Evolutionary conservation across 139 green algal genomes (phyloP), one percentile per base, ranked within the genome.

Genomic region (Parachlorella kessleri): DNA sequence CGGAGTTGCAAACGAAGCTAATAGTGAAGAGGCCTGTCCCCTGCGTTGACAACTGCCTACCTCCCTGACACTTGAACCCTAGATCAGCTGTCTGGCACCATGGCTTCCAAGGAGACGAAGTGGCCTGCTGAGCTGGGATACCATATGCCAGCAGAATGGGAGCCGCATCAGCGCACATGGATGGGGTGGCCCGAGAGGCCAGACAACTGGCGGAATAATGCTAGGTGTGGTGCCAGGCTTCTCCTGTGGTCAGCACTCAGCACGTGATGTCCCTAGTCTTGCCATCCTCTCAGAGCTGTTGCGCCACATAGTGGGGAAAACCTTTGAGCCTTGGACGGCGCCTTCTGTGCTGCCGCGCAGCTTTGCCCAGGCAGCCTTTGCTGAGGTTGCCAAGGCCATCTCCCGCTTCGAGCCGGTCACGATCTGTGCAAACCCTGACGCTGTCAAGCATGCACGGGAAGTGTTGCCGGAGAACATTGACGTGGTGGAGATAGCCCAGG

Each of bases 151-250:
- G 84, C 65, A 0, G 84, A 88, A 38, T 88, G 80, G 80, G 84
- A 88, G 76, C 53, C 39, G 32, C 84, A 88, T n/a, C 6, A 59
- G 18, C 53, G 70, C 3, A 82, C 72, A 6, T 88, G 80, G 80
- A 87, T 88, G 80, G 80, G 80, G 32, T 88, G 84, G 76, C 83
- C 86, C 23, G 38, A 87, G 63, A 75, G 87, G 2, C 77, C 75
- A 1, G 88, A 92, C 74, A 87, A 89, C 48, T 93, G 88, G 88
- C 69, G 80, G 1, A 30, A 87, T 9, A 42, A 76, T 36, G 88
- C 74, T 6, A 35, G 21, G 41, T 68, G n/a, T n/a, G n/a, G n/a
- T n/a, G n/a, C n/a, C n/a, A n/a, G n/a, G n/a, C n/a, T n/a, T n/a
- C n/a, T n/a, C n/a, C n/a, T n/a, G n/a, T n/a, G n/a, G n/a, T n/a